Percentiles rank a stretch among this genome's conserved stretches.
These are phyloP conservation scores for Diplodia mutila DNA, from an alignment of 2,329 filamentous ascomycete species.

Conservation along the genomic window DNA sequence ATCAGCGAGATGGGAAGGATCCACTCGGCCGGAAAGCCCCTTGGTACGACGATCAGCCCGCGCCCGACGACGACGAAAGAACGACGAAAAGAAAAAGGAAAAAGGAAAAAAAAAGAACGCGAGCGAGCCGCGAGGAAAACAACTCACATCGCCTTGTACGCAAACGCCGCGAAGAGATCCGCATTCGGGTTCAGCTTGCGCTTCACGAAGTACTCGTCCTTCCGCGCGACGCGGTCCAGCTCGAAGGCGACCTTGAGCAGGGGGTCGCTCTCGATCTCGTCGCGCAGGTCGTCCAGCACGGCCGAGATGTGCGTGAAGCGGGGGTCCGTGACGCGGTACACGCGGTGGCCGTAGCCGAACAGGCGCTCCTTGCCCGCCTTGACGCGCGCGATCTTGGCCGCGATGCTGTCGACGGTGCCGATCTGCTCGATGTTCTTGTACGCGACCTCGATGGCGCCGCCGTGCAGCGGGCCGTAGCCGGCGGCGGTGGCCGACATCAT, in stretches of 20 bases:
- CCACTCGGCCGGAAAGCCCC: constrained; percentile 5
- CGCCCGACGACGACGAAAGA: too few relatives aligned
- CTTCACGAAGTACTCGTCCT: constrained; percentile 44
- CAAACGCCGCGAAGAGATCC: constrained; percentile 51
- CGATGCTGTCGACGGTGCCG: constrained; percentile 56
- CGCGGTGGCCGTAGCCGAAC: constrained; percentile 60
- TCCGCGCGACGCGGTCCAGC: constrained; percentile 43
- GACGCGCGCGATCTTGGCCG: constrained; percentile 55
- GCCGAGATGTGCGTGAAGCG: constrained; percentile 55
- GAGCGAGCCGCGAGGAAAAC: too few relatives aligned
- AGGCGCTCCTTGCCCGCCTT: constrained; percentile 57
- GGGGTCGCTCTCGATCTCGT: constrained; percentile 35
- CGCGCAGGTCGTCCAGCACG: constrained; percentile 49
- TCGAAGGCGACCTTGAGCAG: constrained; percentile 45
- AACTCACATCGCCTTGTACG: constrained; percentile 47
- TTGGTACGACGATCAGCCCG: too few relatives aligned
- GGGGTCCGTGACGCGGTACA: constrained; percentile 60
- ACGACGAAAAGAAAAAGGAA: too few relatives aligned
- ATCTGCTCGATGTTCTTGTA: constrained; percentile 60
- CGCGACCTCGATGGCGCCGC: constrained; percentile 62
- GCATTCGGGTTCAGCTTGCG: constrained; percentile 49
- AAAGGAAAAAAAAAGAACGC: not conserved
- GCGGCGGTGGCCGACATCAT: constrained; percentile 58
- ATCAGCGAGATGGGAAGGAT: not conserved
- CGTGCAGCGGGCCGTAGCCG: constrained; percentile 61